Conservation (phyloP, 345 rosid genomes). For the Rhizophora mangle region DNA sequence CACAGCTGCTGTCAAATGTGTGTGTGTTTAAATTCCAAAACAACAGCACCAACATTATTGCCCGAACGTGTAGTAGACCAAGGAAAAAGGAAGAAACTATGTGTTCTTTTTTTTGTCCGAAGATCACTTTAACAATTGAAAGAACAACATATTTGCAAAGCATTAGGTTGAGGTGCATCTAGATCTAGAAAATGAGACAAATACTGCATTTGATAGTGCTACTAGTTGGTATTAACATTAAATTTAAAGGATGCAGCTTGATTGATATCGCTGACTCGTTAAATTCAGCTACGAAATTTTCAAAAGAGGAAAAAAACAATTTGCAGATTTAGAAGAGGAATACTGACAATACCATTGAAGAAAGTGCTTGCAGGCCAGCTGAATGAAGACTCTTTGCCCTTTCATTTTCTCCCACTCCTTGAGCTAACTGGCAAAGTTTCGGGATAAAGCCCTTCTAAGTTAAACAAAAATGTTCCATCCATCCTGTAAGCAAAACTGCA, state of each 20-base stretch:
- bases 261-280: background rate
- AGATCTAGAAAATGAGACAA: no score
- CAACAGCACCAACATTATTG: no score
- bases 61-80: no score
- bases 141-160: no score
- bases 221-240: no score
- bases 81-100: no score
- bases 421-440: constrained; percentile 77
- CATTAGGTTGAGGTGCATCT: no score
- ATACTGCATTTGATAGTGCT: no score
- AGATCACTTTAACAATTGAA: no score
- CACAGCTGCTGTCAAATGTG: no score
- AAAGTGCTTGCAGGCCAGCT: constrained; percentile 83
- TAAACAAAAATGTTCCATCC: constrained; percentile 81
- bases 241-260: background rate
- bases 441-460: constrained; percentile 87
- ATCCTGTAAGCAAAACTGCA: constrained; percentile 8
- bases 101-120: no score
- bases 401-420: constrained; percentile 73
- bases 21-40: no score
- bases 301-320: background rate
- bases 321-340: constrained; percentile 1
- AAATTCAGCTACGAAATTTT: background rate
- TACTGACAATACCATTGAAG: constrained; percentile 66
- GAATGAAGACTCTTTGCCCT: constrained; percentile 54